Evolutionary conservation across 768 basidiomycete genomes (phyloP), one percentile per base, ranked within the genome.

Genomic region (Dacryopinax primogenitus): DNA sequence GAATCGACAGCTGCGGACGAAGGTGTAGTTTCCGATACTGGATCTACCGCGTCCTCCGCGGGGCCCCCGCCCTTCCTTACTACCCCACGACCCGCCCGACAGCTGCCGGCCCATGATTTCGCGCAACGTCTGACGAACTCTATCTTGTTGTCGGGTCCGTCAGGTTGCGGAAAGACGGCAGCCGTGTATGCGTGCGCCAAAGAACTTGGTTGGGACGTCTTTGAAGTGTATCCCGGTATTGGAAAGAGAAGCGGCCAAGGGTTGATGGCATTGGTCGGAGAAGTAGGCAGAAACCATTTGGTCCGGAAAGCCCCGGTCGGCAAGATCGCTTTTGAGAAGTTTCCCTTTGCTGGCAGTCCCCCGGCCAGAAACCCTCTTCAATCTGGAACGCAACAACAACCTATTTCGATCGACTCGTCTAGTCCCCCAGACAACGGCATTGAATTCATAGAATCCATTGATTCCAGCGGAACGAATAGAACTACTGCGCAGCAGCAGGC

Each of bases 221-320:
- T 97, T 71, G 96, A 99, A 74, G 92, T 98, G 13, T 88, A 93
- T 76, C 90, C 96, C 28, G 96, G 96, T 1, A 86, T 94, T 63
- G 93, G 93, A n/a, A 88, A 83, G 71, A 83, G 96, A 35, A 88
- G 84, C 66, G 90, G 88, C 4, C 78, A 84, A 28, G 89, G 84
- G 70, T 77, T 99, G 68, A 84, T 87, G 65, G 80, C 81, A 65
- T 80, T 93, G 68, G 83, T 97, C 58, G 96, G 96, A 15, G 92
- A 95, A 66, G 92, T 94, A 1, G 92, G 92, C 21, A 91, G 84
- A 77, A 98, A 96, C 72, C 96, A 99, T 74, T 80, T 87, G 66
- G 86, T 94, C 35, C 69, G 71, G 1, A 67, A 66, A 18, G 72
- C 26, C 13, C 51, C 51, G 26, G 51, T 58, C 9, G 30, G 30